Evolutionary conservation across 192 early-diverging fungal species (phyloP).

Genomic region (Geranomyces variabilis): DNA sequence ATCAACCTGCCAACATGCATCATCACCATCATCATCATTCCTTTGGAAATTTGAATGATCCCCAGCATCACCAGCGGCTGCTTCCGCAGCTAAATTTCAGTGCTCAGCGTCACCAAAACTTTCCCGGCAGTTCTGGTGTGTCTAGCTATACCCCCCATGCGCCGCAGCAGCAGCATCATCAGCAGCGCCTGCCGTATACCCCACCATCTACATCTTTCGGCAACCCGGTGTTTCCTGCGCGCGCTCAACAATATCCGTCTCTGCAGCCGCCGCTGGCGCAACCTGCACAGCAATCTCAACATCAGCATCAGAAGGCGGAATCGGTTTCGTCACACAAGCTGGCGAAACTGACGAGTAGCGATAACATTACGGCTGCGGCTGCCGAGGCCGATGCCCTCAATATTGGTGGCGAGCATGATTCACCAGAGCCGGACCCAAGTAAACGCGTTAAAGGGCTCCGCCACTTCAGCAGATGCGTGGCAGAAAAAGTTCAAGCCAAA

Average conservation of each 20-base stretch:
- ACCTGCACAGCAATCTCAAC: conserved; percentile 1
- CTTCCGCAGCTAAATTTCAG: not conserved
- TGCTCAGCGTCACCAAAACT: not conserved
- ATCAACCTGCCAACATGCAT: not conserved
- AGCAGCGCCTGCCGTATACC: not conserved
- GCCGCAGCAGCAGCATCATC: conserved; percentile 3
- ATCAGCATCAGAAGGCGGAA: not conserved
- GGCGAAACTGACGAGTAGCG: not conserved
- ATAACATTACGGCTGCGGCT: conserved; percentile 1
- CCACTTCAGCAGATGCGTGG: conserved; percentile 64
- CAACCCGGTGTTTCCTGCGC: not conserved
- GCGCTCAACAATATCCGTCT: not conserved
- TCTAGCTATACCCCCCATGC: not conserved
- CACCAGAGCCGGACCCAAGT: not conserved
- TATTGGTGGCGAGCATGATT: not conserved
- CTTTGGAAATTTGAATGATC: conserved; percentile 1
- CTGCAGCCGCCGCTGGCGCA: not conserved
- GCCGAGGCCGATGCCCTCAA: not conserved
- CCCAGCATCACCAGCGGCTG: not conserved
- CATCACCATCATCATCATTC: conserved; percentile 13
- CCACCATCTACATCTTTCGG: not conserved
- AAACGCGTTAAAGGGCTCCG: conserved; percentile 56
- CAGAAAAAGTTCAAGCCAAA: conserved; percentile 63
- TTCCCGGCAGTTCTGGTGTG: not conserved
- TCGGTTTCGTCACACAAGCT: not conserved